Conservation (phyloP, 768 basidiomycete genomes). For the Cantharellus anzutake region DNA sequence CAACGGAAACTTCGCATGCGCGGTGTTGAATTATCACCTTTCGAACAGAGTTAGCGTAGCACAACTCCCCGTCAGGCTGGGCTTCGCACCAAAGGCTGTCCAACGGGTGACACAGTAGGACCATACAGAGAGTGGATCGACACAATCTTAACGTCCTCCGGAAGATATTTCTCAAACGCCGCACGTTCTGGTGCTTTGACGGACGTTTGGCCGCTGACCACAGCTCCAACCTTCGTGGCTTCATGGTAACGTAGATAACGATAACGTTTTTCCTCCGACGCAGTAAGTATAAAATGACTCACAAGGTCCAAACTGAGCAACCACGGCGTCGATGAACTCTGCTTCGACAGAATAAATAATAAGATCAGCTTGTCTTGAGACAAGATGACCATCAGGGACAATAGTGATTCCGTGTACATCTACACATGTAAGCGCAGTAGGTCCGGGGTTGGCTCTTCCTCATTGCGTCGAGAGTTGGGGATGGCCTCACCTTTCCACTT, state of each 20-base stretch:
- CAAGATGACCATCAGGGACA: slow-evolving; percentile 63
- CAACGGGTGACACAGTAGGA: slow-evolving; percentile 68
- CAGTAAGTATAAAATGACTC: slow-evolving; percentile 16
- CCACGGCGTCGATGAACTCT: slow-evolving; percentile 67
- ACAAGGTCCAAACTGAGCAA: slow-evolving; percentile 85
- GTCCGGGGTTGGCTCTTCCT: not conserved
- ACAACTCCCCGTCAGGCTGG: not conserved
- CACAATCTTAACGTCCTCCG: slow-evolving; percentile 69
- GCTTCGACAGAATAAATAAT: slow-evolving; percentile 94
- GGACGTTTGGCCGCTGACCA: slow-evolving; percentile 90
- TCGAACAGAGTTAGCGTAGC: not conserved
- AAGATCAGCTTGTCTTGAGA: slow-evolving; percentile 78
- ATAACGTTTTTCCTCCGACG: not conserved
- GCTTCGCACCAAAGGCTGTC: slow-evolving; percentile 66
- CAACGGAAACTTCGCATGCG: slow-evolving; percentile 49
- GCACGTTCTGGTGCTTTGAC: slow-evolving; percentile 86
- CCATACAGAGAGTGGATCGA: slow-evolving; percentile 93
- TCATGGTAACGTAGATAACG: not conserved
- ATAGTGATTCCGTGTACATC: slow-evolving; percentile 45
- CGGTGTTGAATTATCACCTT: slow-evolving; percentile 84
- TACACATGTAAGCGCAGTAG: slow-evolving; percentile 11
- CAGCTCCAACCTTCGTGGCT: slow-evolving; percentile 85
- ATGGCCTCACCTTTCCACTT: slow-evolving; percentile 37
- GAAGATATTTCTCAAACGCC: slow-evolving; percentile 81
- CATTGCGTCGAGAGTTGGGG: not conserved